These are phyloP conservation scores for Epichloe bromicola DNA, from an alignment of 2,329 filamentous ascomycete species.

Conservation along the genomic window DNA sequence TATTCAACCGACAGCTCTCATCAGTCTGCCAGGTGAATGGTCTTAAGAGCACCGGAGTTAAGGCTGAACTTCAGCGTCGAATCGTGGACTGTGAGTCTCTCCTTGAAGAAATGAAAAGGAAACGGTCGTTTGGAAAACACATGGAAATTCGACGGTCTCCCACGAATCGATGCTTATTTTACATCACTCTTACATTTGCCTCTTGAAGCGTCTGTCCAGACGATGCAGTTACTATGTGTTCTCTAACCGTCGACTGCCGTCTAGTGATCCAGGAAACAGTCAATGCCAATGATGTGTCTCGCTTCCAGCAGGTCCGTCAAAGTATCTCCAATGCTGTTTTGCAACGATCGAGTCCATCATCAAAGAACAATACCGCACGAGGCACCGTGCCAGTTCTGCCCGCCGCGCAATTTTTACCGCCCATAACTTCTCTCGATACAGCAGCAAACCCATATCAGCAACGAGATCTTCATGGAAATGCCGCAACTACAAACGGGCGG, in stretches of 20 bases:
- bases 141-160: neutral
- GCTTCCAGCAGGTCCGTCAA: slow-evolving; percentile 30
- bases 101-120: neutral
- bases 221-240: neutral
- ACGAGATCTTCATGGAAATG: slow-evolving; percentile 7
- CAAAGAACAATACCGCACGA: slow-evolving; percentile 7
- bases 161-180: neutral
- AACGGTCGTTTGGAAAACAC: too few species aligned
- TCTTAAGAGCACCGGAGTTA: slow-evolving; percentile 69
- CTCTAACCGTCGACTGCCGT: slow-evolving; percentile 3
- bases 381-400: neutral
- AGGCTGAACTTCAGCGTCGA: slow-evolving; percentile 66
- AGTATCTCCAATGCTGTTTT: slow-evolving; percentile 25
- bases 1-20: slow-evolving; percentile 55
- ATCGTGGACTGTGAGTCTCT: slow-evolving; percentile 60
- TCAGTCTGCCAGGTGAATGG: slow-evolving; percentile 63
- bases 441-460: slow-evolving; percentile 5
- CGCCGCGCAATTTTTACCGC: slow-evolving; percentile 6
- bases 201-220: neutral
- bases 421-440: slow-evolving; percentile 11
- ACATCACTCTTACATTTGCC: too few species aligned
- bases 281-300: slow-evolving; percentile 22
- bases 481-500: slow-evolving; percentile 10
- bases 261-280: slow-evolving; percentile 30
- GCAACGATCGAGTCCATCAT: slow-evolving; percentile 16